phyloP scores from a whole-genome alignment of 2,329 filamentous ascomycete genomes.

The Ophiocordyceps robertsii region DNA sequence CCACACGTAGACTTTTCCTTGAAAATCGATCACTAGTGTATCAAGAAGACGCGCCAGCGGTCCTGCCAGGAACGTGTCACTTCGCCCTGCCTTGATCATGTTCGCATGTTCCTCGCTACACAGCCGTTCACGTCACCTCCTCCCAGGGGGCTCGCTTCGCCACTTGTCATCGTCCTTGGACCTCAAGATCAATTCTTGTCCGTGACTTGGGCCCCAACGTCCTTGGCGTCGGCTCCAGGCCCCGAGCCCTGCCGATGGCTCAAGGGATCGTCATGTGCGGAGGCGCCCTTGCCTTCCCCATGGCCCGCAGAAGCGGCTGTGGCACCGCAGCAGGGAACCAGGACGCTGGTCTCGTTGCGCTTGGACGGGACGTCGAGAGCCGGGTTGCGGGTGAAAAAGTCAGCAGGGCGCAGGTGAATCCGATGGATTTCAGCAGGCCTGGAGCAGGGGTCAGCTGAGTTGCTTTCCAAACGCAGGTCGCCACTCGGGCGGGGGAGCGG shows the following conservation, averaged over 20 bases:
- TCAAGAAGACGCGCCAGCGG: neutral
- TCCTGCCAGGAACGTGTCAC: neutral
- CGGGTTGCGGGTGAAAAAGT: constrained; percentile 33
- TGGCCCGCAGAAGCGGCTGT: neutral
- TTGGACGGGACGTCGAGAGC: constrained; percentile 28
- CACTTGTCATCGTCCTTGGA: neutral
- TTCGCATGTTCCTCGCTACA: no score
- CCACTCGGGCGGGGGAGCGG: no score
- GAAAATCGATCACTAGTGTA: constrained; percentile 51
- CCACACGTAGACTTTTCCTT: constrained; percentile 91
- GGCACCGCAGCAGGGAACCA: constrained; percentile 19
- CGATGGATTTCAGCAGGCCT: constrained; percentile 36
- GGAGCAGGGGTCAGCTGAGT: neutral
- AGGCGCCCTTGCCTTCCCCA: constrained; percentile 2
- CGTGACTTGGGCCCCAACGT: neutral
- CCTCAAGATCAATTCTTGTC: neutral
- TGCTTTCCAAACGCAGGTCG: neutral
- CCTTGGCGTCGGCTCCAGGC: neutral
- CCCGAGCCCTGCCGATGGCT: constrained; percentile 18
- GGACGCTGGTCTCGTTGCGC: constrained; percentile 24
- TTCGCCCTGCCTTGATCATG: neutral
- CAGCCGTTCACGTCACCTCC: no score
- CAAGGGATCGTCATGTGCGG: constrained; percentile 15
- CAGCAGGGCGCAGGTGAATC: constrained; percentile 25
- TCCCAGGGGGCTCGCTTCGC: no score